Evolutionary conservation across 768 basidiomycete genomes (phyloP).

Genomic region (Leucosporidium yakuticum): DNA sequence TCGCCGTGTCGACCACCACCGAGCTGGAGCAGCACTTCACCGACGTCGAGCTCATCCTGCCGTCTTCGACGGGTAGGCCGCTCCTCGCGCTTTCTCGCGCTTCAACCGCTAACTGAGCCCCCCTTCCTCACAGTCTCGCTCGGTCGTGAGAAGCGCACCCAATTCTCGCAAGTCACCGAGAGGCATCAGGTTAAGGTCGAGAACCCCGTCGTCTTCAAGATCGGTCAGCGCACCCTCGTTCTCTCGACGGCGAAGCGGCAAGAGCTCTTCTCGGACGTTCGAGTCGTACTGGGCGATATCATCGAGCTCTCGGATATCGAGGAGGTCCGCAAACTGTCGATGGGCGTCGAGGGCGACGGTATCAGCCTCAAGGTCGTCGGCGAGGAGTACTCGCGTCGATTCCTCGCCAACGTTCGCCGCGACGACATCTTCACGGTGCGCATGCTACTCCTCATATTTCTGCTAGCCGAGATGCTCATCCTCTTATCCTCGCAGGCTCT

Average conservation of each 20-base stretch:
- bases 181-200: conserved; percentile 60
- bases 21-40: conserved; percentile 53
- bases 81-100: conserved; percentile 53
- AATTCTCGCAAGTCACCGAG: conserved; percentile 62
- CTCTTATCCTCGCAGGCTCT: not conserved
- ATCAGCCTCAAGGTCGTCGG: conserved; percentile 43
- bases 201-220: conserved; percentile 63
- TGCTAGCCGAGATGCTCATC: not conserved
- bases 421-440: conserved; percentile 1
- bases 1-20: conserved; percentile 58
- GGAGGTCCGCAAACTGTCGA: conserved; percentile 76
- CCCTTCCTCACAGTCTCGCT: conserved; percentile 49
- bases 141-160: conserved; percentile 56
- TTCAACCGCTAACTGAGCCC: not conserved
- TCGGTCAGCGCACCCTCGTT: conserved; percentile 65
- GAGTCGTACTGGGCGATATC: conserved; percentile 74
- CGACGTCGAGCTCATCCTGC: conserved; percentile 46
- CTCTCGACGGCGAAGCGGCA: conserved; percentile 67
- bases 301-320: conserved; percentile 73
- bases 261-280: conserved; percentile 60
- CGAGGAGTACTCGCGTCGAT: conserved; percentile 46
- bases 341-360: conserved; percentile 40
- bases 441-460: not conserved
- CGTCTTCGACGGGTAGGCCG: conserved; percentile 50
- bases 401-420: conserved; percentile 1